Evolutionary conservation across 2,329 filamentous ascomycete species (phyloP).

Genomic region (Pseudopyrenochaeta lycopersici): DNA sequence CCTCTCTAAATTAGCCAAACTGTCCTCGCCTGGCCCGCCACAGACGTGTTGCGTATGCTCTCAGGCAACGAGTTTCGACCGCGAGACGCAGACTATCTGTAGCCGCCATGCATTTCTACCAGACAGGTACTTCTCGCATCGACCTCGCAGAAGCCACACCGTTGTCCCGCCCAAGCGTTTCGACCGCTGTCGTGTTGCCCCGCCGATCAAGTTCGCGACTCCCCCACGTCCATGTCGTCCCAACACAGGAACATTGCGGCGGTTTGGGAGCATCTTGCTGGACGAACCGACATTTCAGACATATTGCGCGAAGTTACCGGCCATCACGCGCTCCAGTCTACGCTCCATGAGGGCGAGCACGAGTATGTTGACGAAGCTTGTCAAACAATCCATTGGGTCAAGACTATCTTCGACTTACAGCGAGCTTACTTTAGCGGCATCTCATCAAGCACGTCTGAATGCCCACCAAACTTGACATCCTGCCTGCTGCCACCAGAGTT

Average conservation of each 20-base stretch:
- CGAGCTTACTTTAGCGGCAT: slow-evolving; percentile 44
- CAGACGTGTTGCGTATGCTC: neutral
- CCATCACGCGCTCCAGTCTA: slow-evolving; percentile 42
- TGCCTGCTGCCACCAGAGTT: slow-evolving; percentile 43
- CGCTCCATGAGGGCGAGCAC: slow-evolving; percentile 35
- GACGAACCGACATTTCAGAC: slow-evolving; percentile 44
- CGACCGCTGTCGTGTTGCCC: slow-evolving; percentile 20
- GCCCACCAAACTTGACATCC: slow-evolving; percentile 38
- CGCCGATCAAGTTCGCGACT: slow-evolving; percentile 14
- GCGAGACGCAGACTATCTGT: slow-evolving; percentile 12
- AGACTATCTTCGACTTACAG: slow-evolving; percentile 48
- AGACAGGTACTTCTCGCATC: slow-evolving; percentile 9
- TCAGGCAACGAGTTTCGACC: slow-evolving; percentile 1
- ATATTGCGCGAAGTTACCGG: slow-evolving; percentile 49
- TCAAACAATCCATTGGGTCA: slow-evolving; percentile 46
- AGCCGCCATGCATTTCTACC: slow-evolving; percentile 27
- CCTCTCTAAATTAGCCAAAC: slow-evolving; percentile 27
- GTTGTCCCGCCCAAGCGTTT: slow-evolving; percentile 4
- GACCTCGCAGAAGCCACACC: slow-evolving; percentile 22
- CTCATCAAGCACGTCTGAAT: slow-evolving; percentile 34
- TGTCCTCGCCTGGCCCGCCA: slow-evolving; percentile 19
- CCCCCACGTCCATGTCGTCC: slow-evolving; percentile 28
- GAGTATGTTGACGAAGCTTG: slow-evolving; percentile 32
- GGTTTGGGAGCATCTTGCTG: slow-evolving; percentile 47
- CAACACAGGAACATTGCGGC: slow-evolving; percentile 45